Conservation (phyloP, 139 green algal species). For the Closterium sp. region DNA sequence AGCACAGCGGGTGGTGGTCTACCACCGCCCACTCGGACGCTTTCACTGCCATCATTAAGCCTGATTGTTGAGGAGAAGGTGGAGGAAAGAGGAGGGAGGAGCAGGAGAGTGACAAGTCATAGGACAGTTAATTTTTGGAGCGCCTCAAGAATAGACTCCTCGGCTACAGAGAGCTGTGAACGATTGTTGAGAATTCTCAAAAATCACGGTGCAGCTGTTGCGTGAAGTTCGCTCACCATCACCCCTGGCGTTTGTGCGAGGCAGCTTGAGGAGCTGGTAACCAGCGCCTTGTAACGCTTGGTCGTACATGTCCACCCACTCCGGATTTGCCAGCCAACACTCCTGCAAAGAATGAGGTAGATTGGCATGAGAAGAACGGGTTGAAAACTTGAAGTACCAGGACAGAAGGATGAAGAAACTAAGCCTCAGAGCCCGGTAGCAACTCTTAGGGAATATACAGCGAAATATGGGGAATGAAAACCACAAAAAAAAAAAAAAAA, state of each 20-base stretch:
- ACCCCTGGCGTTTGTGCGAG: constrained; percentile 27
- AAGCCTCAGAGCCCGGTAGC: too few relatives aligned
- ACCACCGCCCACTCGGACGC: constrained; percentile 14
- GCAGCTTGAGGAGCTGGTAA: constrained; percentile 29
- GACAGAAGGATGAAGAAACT: not conserved
- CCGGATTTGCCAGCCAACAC: constrained; percentile 38
- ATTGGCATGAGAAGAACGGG: not conserved
- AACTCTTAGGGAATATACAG: too few relatives aligned
- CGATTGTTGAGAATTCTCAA: too few relatives aligned
- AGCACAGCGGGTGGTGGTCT: constrained; percentile 26
- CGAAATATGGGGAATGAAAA: not conserved
- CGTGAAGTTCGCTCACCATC: constrained; percentile 4
- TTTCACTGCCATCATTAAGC: constrained; percentile 38
- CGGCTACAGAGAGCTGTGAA: too few relatives aligned
- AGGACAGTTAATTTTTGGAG: too few relatives aligned
- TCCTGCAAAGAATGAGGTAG: constrained; percentile 36
- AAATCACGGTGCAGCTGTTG: too few relatives aligned
- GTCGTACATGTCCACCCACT: constrained; percentile 13
- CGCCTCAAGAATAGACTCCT: too few relatives aligned
- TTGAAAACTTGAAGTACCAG: too few relatives aligned
- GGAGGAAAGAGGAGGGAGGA: not conserved
- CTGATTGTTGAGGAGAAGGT: not conserved
- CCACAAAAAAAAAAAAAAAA: not conserved
- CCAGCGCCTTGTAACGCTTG: not conserved
- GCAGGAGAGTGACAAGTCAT: too few relatives aligned